Evolutionary conservation across 108 stramenopile genomes (phyloP), one percentile per base, ranked within the genome.

Genomic region (Mayamaea pseudoterrestris): DNA sequence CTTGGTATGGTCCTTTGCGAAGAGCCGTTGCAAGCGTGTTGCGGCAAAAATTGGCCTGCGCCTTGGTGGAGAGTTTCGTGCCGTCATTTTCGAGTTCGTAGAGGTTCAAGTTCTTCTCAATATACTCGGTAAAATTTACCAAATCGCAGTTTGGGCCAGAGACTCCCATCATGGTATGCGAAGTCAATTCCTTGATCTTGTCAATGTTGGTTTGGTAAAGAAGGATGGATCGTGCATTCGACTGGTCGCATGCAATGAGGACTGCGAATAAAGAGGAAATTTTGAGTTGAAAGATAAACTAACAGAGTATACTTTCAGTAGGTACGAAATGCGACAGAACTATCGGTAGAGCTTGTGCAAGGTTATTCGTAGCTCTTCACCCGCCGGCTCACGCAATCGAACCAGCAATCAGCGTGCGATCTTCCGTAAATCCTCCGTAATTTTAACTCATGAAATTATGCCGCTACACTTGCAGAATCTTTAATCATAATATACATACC

Each of bases 1-100:
- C 93, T 65, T 97, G 98, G 66, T 84, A 97, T 17, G 98, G 98
- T 2, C 94, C 98, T 56, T 75, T 81, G 26, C 98, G 83, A 16
- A 98, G 59, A 6, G 98, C 98, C 12, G 58, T 61, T 35, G 98
- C 95, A 35, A 98, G 58, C 72, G 94, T 90, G 25, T 81, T 74
- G 12, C 98, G 85, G 44, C 89, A 83, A 69, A 86, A 98, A 63
- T 93, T 91, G 36, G 95, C 95, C 47, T 93, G 83, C 20, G 92
- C 95, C 11, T 85, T 66, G 41, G 93, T 94, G 31, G 78, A 89
- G 12, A 97, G 69, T 58, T 86, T 79, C 26, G 81, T 58, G 34
- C 93, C 90, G 50, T 93, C 89, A 60, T 94, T 93, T 30, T 68
- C 61, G 17, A 96, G 68, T 71, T 96, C 89, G 72, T 98, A 97